Conservation (phyloP, 208 protist species). For the Polymyxa betae region DNA sequence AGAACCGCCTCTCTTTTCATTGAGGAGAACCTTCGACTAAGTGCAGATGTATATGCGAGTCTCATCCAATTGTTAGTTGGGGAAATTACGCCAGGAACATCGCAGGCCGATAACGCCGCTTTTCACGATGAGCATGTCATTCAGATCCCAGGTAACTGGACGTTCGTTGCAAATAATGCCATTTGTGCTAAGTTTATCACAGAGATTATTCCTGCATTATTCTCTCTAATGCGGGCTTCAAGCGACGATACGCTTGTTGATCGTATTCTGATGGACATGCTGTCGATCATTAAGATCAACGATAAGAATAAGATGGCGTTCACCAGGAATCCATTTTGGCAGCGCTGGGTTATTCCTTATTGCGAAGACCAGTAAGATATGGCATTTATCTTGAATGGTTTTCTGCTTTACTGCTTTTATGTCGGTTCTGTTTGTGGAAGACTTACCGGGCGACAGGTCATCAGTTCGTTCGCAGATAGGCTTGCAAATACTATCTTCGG, state of each 20-base stretch:
- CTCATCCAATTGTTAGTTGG: slow-evolving; percentile 32
- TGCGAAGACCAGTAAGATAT: not conserved
- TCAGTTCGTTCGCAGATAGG: not conserved
- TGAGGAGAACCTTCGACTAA: not conserved
- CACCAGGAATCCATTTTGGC: slow-evolving; percentile 51
- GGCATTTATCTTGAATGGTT: not conserved
- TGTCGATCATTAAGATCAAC: slow-evolving; percentile 49
- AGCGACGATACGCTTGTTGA: not conserved
- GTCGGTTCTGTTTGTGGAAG: no score
- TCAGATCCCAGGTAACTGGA: not conserved
- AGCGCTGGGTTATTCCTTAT: slow-evolving; percentile 19
- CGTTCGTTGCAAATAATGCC: not conserved
- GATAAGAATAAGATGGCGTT: slow-evolving; percentile 35
- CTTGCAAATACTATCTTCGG: not conserved
- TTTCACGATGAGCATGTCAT: slow-evolving; percentile 46
- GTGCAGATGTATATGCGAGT: not conserved
- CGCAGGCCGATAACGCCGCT: not conserved
- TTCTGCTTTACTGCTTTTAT: no score
- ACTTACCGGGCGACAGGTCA: no score
- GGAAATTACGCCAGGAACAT: not conserved
- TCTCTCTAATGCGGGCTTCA: not conserved
- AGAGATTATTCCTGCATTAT: not conserved
- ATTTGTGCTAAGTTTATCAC: not conserved
- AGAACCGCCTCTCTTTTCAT: slow-evolving; percentile 15
- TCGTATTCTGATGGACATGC: slow-evolving; percentile 22